Evolutionary conservation across 2,329 filamentous ascomycete species (phyloP), one percentile per base, ranked within the genome.

Genomic region (Colletotrichum lupini): DNA sequence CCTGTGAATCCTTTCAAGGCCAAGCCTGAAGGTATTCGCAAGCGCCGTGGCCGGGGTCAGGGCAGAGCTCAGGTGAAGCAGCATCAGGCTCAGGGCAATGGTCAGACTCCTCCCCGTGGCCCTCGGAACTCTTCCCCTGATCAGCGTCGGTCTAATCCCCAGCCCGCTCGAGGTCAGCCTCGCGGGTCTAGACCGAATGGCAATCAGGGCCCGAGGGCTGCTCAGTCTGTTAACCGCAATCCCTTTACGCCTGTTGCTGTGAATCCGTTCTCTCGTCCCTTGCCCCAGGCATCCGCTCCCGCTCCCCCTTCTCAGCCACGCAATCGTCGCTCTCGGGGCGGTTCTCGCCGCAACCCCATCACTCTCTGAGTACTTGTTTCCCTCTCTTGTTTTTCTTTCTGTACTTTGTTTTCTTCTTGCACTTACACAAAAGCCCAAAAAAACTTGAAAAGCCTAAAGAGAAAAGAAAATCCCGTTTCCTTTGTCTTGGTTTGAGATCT

Each of bases 381-480:
- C 42, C 19, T n/a, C 8, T 49, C 19, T 11, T 49, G 19, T 16
- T n/a, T 6, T 22, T 9, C 16, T 46, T 12, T 35, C 32, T 28
- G 12, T 11, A n/a, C 12, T 7, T 14, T 14, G 28, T 9, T 49
- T 49, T 49, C 24, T 14, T 22, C 8, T 19, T 6, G 16, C 11
- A 46, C 37, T 12, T 14, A 42, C 28, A n/a, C 19, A 28, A 63
- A 53, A 63, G 16, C 63, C 35, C n/a, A n/a, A 66, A 66, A 66
- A 66, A 42, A 66, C 9, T 22, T 42, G n/a, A 26, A 53, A 65
- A 65, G 52, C 46, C 46, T 22, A 46, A 28, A 24, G 19, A n/a
- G n/a, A 14, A 60, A 60, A 66, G 22, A 66, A 66, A 4, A 9
- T 11, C 19, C 22, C 49, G 12, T 26, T 26, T 67, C 28, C n/a